Base-by-base conservation (phyloP, 148 eudicot genomes). In the Salicornia ramosissima region DNA sequence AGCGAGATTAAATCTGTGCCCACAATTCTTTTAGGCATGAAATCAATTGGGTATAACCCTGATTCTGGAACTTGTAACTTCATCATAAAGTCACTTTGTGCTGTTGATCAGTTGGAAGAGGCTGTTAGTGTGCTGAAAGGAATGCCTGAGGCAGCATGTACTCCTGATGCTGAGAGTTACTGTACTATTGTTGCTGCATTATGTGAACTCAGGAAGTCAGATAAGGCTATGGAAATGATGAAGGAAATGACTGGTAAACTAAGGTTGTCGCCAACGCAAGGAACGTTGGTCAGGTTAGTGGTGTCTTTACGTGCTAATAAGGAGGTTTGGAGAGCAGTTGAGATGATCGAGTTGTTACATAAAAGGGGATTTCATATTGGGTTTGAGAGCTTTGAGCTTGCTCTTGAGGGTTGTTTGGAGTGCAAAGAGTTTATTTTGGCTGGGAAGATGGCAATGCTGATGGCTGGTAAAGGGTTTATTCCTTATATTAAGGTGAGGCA, bases 61-160 rank as follows among this genome's bases (percentile, higher is more conserved):
- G 97, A 92, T 72, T 71, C 68, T 60, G 97, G 96, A 51, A 88
- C 86, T 13, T 92, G 91, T 75, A 92, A 92, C 67, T 92, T 83
- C 67, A 79, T 92, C 54, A 82, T 92, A 24, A 70, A 78, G 36
- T 89, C 97, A 7, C 91, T 92, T 46, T 92, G 96, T 78, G 85
- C 82, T 52, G 90, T 86, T 57, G 88, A 86, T 71, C 79, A 83
- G 64, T 73, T 82, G 50, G 84, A 77, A 7, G 96, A 88, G 72
- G 97, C 96, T 29, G 71, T 81, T 21, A 71, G 80, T 39, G 91
- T 92, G 53, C 74, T 88, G 51, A 70, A 74, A 45, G 83, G 88
- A 43, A 92, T 92, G 96, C 53, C 71, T 69, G 56, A 69, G 29
- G 90, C 83, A 2, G 82, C 76, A 16, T 89, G 96, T 66, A 16